Conservation (phyloP, 2,329 filamentous ascomycete genomes). For the Venturia oleaginea region DNA sequence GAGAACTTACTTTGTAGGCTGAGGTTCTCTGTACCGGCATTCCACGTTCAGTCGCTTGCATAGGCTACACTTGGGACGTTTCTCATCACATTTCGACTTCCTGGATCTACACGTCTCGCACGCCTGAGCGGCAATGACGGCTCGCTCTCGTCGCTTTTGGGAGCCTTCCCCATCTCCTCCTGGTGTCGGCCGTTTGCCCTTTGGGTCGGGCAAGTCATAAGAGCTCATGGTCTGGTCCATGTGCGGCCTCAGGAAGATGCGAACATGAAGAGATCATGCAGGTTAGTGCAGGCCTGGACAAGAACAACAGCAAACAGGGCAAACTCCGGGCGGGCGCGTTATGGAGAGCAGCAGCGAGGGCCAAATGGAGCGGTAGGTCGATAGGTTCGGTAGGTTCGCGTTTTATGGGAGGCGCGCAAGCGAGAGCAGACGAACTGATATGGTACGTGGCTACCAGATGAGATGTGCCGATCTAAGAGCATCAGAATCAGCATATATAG, state of each 20-base stretch:
- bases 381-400: background rate
- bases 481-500: background rate
- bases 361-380: background rate
- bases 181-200: background rate
- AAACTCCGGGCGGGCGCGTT: background rate
- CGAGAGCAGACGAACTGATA: background rate
- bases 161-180: background rate
- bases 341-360: background rate
- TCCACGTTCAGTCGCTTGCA: constrained; percentile 49
- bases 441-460: background rate
- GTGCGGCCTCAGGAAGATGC: background rate
- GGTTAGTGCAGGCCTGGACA: background rate
- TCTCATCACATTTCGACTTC: constrained; percentile 58
- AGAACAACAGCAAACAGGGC: background rate
- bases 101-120: constrained; percentile 51
- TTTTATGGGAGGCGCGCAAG: background rate
- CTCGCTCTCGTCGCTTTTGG: constrained; percentile 18
- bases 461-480: background rate
- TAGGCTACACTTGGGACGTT: constrained; percentile 51
- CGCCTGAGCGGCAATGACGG: constrained; percentile 44
- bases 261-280: background rate
- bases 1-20: constrained; percentile 36
- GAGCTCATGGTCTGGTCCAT: constrained; percentile 2
- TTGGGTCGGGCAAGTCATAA: background rate
- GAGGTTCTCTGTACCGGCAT: constrained; percentile 52